Base-by-base conservation (phyloP, 108 stramenopile genomes). In the Nitzschia sp. region DNA sequence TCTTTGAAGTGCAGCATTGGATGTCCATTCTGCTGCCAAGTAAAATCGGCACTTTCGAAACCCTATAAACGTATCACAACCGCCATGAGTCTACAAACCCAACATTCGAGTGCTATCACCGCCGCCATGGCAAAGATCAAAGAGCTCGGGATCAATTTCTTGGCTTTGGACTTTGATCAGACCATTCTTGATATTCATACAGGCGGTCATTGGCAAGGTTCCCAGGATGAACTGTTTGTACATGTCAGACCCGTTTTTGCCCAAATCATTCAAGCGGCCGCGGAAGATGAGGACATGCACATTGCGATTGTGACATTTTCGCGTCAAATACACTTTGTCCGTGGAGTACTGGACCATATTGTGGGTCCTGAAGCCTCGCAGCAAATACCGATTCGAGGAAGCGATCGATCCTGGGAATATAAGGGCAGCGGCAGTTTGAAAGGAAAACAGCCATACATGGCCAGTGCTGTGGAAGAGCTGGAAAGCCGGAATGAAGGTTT, bases 391-490 rank as follows among this genome's bases (percentile, higher is more conserved):
- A 93, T 98, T 51, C 82, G 97, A 42, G 95, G 95, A 0, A 78
- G 73, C 46, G 96, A 97, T 71, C 66, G 72, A n/a, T 84, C 90
- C 19, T 98, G 95, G 94, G 30, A 29, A 1, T 96, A 96, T 68
- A 74, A 77, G 42, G 95, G 96, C 27, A 55, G 68, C 18, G 95
- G 95, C 15, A 73, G 83, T 23, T 76, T 49, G 47, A 42, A 72
- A 42, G 96, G 98, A 21, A 98, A 98, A 69, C 98, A 97, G 70
- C 55, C 84, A 4, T 84, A 92, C 77, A 97, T 98, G 89, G 98
- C 96, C 3, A 91, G 89, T 55, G 98, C 96, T 8, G 95, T 86
- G 11, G 94, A 96, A 82, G 96, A 97, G 63, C 56, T 98, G 21
- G 78, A 87, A 42, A 51, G 38, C 5, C 68, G 62, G 6, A 38